Percentiles rank a stretch among this genome's conserved stretches.
Evolutionary conservation across 1,284 basidiomycete species (phyloP).

Genomic region (Sphagnurus paluster): DNA sequence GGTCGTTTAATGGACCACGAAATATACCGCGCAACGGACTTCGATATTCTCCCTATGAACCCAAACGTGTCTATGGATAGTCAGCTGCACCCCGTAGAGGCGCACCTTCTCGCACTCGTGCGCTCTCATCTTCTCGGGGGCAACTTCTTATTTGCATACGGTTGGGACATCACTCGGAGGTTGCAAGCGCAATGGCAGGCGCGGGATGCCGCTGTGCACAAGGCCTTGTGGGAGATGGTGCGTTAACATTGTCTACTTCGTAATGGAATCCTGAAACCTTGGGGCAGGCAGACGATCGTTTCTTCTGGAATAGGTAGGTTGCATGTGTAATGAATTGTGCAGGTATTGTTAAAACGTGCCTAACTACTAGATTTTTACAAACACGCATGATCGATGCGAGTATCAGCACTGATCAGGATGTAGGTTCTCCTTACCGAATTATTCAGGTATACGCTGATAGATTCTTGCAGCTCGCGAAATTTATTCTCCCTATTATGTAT

Average conservation of each 20-base stretch:
- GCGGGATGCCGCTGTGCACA: conserved; percentile 49
- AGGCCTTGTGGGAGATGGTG: conserved; percentile 75
- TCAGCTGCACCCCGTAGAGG: conserved; percentile 83
- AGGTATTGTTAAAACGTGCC: conserved; percentile 9
- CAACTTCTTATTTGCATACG: conserved; percentile 89
- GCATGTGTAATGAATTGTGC: conserved; percentile 14
- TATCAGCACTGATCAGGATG: conserved; percentile 56
- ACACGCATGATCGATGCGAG: conserved; percentile 68
- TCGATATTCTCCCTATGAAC: conserved; percentile 87
- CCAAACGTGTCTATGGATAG: conserved; percentile 65
- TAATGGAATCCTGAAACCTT: conserved; percentile 1
- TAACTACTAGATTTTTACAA: conserved; percentile 64
- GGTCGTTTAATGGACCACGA: conserved; percentile 84
- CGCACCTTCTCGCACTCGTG: conserved; percentile 84
- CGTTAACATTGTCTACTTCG: conserved; percentile 21
- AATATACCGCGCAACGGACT: conserved; percentile 89
- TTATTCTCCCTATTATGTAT: conserved; percentile 90
- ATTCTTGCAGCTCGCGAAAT: conserved; percentile 74
- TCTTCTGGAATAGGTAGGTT: conserved; percentile 95
- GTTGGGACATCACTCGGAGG: conserved; percentile 87
- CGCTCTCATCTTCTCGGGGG: conserved; percentile 83
- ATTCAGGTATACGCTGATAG: conserved; percentile 9
- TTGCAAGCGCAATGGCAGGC: conserved; percentile 82
- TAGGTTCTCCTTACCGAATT: conserved; percentile 35
- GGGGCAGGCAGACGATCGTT: conserved; percentile 85